Conservation (phyloP, 2,329 filamentous ascomycete genomes). For the Septoria petroselini region DNA sequence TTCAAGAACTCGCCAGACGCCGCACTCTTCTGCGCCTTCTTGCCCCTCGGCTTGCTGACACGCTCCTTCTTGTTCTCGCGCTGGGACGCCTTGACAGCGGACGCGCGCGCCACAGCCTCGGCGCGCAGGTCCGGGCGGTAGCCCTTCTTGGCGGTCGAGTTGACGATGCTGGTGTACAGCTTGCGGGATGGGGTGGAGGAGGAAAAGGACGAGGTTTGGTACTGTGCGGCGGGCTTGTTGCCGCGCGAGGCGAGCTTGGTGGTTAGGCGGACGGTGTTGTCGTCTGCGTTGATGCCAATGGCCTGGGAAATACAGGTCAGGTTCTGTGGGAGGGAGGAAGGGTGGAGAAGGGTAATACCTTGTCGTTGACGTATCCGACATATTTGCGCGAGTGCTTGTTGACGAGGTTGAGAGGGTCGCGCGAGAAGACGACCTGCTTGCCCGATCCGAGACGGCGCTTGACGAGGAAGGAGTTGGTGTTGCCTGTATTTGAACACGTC, state of each 20-base stretch:
- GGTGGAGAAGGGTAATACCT: neutral
- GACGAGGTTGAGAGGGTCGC: conserved; percentile 86
- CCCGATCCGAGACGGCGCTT: conserved; percentile 80
- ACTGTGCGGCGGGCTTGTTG: conserved; percentile 69
- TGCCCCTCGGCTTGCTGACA: conserved; percentile 46
- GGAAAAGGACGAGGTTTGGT: conserved; percentile 66
- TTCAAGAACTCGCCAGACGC: conserved; percentile 10
- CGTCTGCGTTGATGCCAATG: conserved; percentile 73
- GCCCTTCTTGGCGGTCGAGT: conserved; percentile 73
- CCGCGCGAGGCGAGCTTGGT: conserved; percentile 75
- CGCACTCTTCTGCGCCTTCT: conserved; percentile 32
- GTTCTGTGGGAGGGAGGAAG: too few relatives aligned
- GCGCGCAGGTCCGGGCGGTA: conserved; percentile 63
- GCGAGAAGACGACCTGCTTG: conserved; percentile 72
- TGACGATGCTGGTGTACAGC: conserved; percentile 86
- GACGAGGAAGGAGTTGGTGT: conserved; percentile 85
- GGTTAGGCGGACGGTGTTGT: conserved; percentile 75
- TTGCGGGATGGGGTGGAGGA: conserved; percentile 74
- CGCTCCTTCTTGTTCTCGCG: conserved; percentile 71
- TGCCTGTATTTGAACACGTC: conserved; percentile 54
- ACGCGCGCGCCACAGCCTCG: conserved; percentile 78
- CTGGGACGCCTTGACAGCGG: conserved; percentile 71
- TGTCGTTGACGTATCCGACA: conserved; percentile 83
- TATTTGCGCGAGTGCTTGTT: conserved; percentile 94
- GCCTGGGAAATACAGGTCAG: too few relatives aligned